Conservation (phyloP, 208 protist species). For the Herpetomonas tarakana region DNA sequence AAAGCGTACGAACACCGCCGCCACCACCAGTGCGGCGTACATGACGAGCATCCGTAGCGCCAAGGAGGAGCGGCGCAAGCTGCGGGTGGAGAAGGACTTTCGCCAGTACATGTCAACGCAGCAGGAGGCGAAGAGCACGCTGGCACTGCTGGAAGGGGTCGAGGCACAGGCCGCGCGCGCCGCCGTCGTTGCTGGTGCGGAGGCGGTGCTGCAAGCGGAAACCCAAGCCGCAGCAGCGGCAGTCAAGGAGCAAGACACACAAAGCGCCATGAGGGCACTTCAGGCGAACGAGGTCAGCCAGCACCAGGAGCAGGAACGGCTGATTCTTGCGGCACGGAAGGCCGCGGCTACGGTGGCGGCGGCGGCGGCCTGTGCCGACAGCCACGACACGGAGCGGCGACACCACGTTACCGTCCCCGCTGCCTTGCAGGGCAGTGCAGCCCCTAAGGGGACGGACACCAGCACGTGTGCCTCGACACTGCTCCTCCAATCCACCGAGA, state of each 20-base stretch:
- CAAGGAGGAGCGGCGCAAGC: slow-evolving; percentile 44
- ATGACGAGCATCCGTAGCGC: slow-evolving; percentile 45
- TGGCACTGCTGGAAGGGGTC: slow-evolving; percentile 15
- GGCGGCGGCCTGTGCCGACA: not conserved
- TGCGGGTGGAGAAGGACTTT: slow-evolving; percentile 58
- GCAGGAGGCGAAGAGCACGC: slow-evolving; percentile 34
- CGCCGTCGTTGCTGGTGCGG: slow-evolving; percentile 31
- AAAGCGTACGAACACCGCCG: not conserved
- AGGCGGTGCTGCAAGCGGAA: slow-evolving; percentile 31
- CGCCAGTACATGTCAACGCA: slow-evolving; percentile 46
- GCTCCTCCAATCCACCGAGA: not conserved
- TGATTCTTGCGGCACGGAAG: slow-evolving; percentile 12
- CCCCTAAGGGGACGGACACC: no score
- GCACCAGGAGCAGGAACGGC: slow-evolving; percentile 8
- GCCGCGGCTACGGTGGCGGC: not conserved
- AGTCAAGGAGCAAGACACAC: not conserved
- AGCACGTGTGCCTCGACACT: no score
- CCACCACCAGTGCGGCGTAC: slow-evolving; percentile 28
- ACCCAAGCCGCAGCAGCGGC: slow-evolving; percentile 13
- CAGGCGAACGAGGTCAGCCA: slow-evolving; percentile 13
- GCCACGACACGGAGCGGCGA: not conserved
- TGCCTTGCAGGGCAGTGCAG: no score
- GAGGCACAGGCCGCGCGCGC: slow-evolving; percentile 11
- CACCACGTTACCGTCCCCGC: no score
- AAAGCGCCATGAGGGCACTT: slow-evolving; percentile 7